These are phyloP conservation scores for Alternaria incomplexa DNA, from an alignment of 2,329 filamentous ascomycete species.

Conservation along the genomic window DNA sequence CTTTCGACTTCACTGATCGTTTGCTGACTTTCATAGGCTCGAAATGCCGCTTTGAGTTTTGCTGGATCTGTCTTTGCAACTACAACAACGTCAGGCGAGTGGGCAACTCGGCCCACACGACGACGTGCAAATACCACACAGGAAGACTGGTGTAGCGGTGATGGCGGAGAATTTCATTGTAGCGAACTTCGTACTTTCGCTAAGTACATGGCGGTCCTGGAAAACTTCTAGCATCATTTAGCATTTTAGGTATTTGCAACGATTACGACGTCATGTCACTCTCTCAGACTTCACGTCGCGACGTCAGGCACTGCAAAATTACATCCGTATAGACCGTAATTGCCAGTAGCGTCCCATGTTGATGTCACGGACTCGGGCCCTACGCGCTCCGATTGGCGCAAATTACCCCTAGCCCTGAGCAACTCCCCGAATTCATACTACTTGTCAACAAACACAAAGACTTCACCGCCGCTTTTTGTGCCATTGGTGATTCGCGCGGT, in stretches of 20 bases:
- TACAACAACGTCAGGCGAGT: constrained; percentile 27
- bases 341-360: not conserved
- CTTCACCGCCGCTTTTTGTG: not conserved
- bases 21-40: constrained; percentile 25
- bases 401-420: not conserved
- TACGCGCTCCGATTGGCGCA: constrained; percentile 7
- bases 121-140: constrained; percentile 29
- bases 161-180: not conserved
- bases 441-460: constrained; percentile 31
- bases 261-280: not conserved
- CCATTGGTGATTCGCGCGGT: constrained; percentile 12
- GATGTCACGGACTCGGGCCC: not conserved
- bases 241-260: not conserved
- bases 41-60: constrained; percentile 50
- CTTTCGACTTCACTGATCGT: not conserved
- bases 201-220: not conserved
- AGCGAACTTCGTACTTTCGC: not conserved
- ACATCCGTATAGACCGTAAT: not conserved
- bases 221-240: not conserved
- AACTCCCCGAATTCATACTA: constrained; percentile 15
- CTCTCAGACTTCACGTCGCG: not conserved
- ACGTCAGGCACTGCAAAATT: not conserved
- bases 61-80: constrained; percentile 47
- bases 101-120: constrained; percentile 29
- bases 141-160: constrained; percentile 7